Percentiles rank a stretch among this genome's conserved stretches.
Conservation (phyloP, 768 basidiomycete genomes). For the Boletus sp. region DNA sequence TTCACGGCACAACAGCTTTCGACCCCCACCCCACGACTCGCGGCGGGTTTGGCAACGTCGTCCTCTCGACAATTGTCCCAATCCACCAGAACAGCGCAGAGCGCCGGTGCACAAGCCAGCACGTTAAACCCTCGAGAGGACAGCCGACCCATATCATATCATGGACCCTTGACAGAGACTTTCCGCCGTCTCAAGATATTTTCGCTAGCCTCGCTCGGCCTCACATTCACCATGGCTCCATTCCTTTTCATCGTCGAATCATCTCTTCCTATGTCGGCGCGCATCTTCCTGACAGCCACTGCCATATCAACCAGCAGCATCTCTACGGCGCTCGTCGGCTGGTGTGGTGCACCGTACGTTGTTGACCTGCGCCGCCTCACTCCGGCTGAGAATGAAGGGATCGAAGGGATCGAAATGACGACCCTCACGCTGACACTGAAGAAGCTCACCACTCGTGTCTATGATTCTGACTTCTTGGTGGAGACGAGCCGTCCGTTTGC, state of each 20-base stretch:
- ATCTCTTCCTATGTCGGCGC: constrained; percentile 65
- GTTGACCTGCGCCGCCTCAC: constrained; percentile 53
- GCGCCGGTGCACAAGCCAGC: constrained; percentile 1
- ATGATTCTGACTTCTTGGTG: constrained; percentile 70
- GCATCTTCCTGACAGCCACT: constrained; percentile 62
- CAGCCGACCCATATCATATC: constrained; percentile 42
- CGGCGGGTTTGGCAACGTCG: neutral
- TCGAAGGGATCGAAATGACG: constrained; percentile 65
- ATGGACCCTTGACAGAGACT: constrained; percentile 68
- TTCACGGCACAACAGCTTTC: neutral
- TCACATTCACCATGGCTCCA: constrained; percentile 68
- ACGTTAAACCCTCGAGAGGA: constrained; percentile 3
- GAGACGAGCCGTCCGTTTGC: constrained; percentile 69
- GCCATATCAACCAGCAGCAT: constrained; percentile 72
- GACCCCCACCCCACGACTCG: neutral
- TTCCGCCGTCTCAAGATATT: constrained; percentile 81
- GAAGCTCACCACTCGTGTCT: constrained; percentile 65
- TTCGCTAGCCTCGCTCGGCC: constrained; percentile 72
- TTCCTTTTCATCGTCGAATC: constrained; percentile 84
- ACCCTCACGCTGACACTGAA: constrained; percentile 62
- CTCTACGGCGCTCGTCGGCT: constrained; percentile 72
- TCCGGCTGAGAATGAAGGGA: constrained; percentile 40
- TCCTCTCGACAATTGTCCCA: constrained; percentile 8
- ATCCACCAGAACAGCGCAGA: constrained; percentile 11
- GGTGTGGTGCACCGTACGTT: constrained; percentile 75